Conservation (phyloP, 2,329 filamentous ascomycete species). For the Penicillium expansum region DNA sequence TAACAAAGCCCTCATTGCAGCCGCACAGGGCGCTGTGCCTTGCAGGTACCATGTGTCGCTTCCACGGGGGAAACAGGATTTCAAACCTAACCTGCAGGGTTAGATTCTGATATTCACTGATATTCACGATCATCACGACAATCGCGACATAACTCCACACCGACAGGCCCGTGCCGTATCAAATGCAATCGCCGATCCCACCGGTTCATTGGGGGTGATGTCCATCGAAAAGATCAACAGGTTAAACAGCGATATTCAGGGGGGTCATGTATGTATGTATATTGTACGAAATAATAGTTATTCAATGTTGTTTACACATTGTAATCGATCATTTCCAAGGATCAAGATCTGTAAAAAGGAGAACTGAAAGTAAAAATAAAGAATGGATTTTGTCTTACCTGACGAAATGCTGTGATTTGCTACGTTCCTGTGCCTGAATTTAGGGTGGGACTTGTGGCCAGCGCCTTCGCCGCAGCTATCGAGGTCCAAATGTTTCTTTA, state of each 20-base stretch:
- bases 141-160: conserved; percentile 12
- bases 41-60: conserved; percentile 4
- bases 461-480: neutral
- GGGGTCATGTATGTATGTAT: conserved; percentile 31
- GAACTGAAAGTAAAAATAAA: neutral
- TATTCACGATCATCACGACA: conserved; percentile 1
- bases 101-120: conserved; percentile 3
- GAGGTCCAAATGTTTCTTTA: neutral
- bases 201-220: conserved; percentile 12
- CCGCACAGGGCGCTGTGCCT: neutral
- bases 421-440: neutral
- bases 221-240: conserved; percentile 10
- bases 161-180: conserved; percentile 6
- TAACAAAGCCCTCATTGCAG: neutral
- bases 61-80: neutral
- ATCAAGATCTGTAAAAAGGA: neutral
- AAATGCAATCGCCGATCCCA: conserved; percentile 17
- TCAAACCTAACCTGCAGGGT: neutral
- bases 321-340: neutral
- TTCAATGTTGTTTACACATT: neutral
- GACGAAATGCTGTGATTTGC: neutral
- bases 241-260: conserved; percentile 16
- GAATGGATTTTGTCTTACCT: neutral
- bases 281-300: too few species aligned
- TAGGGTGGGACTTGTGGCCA: neutral